Percentiles rank a stretch among this genome's conserved stretches.
Evolutionary conservation across 1,139 yeast genomes (phyloP).

Genomic region (Keqinozyma sinolaborantium): DNA sequence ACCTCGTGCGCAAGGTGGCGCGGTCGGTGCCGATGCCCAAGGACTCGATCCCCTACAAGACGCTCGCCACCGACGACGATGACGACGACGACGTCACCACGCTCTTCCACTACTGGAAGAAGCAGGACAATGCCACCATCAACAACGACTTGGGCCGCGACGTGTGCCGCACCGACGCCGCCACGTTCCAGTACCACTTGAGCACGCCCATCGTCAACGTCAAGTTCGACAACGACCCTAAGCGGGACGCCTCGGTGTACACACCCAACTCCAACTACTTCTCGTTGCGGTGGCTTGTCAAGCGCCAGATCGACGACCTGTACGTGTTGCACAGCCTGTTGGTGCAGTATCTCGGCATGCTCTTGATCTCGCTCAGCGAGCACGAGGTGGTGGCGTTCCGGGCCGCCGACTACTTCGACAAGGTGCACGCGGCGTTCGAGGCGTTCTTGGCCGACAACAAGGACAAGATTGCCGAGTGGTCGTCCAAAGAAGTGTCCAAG

Average conservation of each 20-base stretch:
- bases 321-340: conserved; percentile 34
- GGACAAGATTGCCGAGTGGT: conserved; percentile 18
- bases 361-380: conserved; percentile 36
- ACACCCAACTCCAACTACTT: conserved; percentile 38
- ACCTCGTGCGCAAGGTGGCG: conserved; percentile 27
- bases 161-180: conserved; percentile 23
- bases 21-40: conserved; percentile 34
- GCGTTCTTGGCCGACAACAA: conserved; percentile 12
- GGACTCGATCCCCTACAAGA: conserved; percentile 12
- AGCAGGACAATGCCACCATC: conserved; percentile 29
- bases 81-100: conserved; percentile 25
- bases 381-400: conserved; percentile 39
- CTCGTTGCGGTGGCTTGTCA: conserved; percentile 30
- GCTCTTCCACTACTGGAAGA: conserved; percentile 33
- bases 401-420: conserved; percentile 19
- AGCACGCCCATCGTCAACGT: conserved; percentile 33
- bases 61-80: conserved; percentile 10
- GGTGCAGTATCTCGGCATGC: conserved; percentile 35
- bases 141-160: conserved; percentile 29
- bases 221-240: conserved; percentile 29
- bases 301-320: conserved; percentile 25
- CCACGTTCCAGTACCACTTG: conserved; percentile 31
- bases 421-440: conserved; percentile 16
- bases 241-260: conserved; percentile 24
- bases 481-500: conserved; percentile 15